Conservation (phyloP, 192 early-diverging fungal species). For the Podila horticola region DNA sequence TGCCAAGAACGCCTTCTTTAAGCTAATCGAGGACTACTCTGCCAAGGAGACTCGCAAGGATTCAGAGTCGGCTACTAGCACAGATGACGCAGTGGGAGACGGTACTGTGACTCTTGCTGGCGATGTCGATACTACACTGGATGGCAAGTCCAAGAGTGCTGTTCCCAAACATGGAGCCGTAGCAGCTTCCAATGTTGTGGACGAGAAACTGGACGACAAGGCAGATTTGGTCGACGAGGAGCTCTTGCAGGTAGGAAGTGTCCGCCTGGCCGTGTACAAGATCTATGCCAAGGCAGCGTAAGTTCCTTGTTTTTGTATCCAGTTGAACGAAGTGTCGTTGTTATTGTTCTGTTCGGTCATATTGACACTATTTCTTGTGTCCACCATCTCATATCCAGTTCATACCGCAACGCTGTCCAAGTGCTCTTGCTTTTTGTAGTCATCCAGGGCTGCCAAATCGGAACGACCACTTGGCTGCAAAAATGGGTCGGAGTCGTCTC, state of each 20-base stretch:
- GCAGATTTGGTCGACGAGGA: slow-evolving; percentile 77
- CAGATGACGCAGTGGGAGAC: slow-evolving; percentile 45
- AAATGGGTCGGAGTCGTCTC: background rate
- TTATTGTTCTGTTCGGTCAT: background rate
- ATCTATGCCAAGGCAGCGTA: slow-evolving; percentile 72
- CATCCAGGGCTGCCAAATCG: slow-evolving; percentile 8
- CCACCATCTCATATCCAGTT: background rate
- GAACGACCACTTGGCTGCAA: slow-evolving; percentile 5
- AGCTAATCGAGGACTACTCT: slow-evolving; percentile 79
- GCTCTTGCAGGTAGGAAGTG: slow-evolving; percentile 79
- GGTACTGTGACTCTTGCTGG: slow-evolving; percentile 16
- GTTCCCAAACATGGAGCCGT: slow-evolving; percentile 19
- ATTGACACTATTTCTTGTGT: background rate
- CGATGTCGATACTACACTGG: slow-evolving; percentile 42
- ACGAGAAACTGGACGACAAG: slow-evolving; percentile 25
- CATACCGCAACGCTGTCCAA: background rate
- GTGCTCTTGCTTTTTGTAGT: background rate
- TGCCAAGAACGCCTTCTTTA: slow-evolving; percentile 62
- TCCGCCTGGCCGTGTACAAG: slow-evolving; percentile 77
- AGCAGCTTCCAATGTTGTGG: slow-evolving; percentile 5
- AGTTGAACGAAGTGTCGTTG: slow-evolving; percentile 64
- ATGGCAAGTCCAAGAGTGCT: slow-evolving; percentile 13
- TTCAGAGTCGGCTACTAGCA: slow-evolving; percentile 9
- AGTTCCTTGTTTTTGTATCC: slow-evolving; percentile 65
- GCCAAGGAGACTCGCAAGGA: background rate